Base-by-base conservation (phyloP, 2,329 filamentous ascomycete genomes). In the Colletotrichum plurivorum region DNA sequence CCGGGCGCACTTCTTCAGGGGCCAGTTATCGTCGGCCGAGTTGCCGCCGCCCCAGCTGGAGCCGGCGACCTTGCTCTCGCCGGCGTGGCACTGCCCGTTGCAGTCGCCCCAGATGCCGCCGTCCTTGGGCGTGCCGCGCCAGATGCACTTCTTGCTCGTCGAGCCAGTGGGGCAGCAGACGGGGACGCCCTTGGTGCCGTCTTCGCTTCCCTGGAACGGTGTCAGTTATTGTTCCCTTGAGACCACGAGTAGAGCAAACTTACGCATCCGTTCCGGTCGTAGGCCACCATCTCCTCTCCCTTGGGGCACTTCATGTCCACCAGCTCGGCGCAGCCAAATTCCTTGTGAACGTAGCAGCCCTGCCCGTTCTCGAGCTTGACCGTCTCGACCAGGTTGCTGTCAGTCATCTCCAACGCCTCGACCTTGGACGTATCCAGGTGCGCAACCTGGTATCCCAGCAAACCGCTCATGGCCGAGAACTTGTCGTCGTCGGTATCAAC, bases 201-300 rank as follows among this genome's bases (percentile, higher is more conserved):
- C 22, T 5, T 25, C 22, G 22, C 22, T 25, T 25, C 22, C 22
- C 22, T 25, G 22, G 43, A 59, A 59, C 16, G 56, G 49, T 16
- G 56, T 15, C 45, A 59, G 45, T 13, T 49, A 25, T 49, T 20
- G 5, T 25, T 22, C 13, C n/a, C 10, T 9, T 22, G 56, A 12
- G 10, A 74, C 52, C 9, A 65, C 39, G 3, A 64, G 63, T 6
- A 75, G 64, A 22, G 73, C 63, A 5, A 64, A 10, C 39, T 41
- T 15, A 41, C 39, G 39, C 39, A 41, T 15, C 39, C 53, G 5
- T 54, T 20, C 18, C 73, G 71, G 3, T 73, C 73, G 64, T 54
- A 74, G 3, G 67, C 51, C 5, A 73, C 39, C 65, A 75, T 74
- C 27, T 69, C 52, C 41, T 63, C 18, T 41, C 74, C 39, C 9